Conservation (phyloP, 1,284 basidiomycete species). For the Boletus semigastroideus region DNA sequence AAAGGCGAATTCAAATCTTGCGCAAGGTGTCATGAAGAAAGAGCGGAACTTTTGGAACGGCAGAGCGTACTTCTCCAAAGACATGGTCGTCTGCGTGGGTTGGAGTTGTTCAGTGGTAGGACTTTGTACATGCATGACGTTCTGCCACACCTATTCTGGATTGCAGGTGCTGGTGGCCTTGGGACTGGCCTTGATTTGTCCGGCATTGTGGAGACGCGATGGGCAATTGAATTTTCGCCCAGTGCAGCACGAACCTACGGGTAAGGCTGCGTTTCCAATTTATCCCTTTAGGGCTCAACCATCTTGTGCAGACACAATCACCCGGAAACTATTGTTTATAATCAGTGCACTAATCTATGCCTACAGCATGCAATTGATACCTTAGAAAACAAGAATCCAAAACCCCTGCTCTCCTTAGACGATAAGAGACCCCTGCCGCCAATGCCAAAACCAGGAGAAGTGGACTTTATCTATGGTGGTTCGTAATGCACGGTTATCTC, state of each 20-base stretch:
- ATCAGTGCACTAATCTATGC: constrained; percentile 60
- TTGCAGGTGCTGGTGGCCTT: constrained; percentile 65
- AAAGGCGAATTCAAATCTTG: constrained; percentile 36
- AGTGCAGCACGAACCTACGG: constrained; percentile 59
- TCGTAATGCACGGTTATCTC: constrained; percentile 20
- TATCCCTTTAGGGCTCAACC: constrained; percentile 3
- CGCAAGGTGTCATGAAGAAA: constrained; percentile 37
- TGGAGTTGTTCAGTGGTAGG: constrained; percentile 67
- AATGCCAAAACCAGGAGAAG: constrained; percentile 56
- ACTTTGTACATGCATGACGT: background rate
- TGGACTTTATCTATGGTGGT: constrained; percentile 75
- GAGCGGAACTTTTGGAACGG: constrained; percentile 29
- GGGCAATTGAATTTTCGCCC: constrained; percentile 65
- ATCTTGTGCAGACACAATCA: constrained; percentile 53
- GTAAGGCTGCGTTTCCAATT: constrained; percentile 35
- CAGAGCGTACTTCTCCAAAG: constrained; percentile 32
- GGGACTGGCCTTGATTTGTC: constrained; percentile 62
- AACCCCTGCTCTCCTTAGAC: constrained; percentile 40
- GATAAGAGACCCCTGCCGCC: constrained; percentile 38
- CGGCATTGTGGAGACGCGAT: constrained; percentile 57
- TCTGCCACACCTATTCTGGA: constrained; percentile 5
- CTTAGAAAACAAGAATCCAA: constrained; percentile 40
- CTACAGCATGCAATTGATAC: constrained; percentile 54
- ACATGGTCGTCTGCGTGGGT: constrained; percentile 47
- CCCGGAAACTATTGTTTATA: constrained; percentile 54